Percentiles rank a stretch among this genome's conserved stretches.
These are phyloP conservation scores for Penicillium verhagenii DNA, from an alignment of 495 filamentous ascomycete species.

Conservation along the genomic window DNA sequence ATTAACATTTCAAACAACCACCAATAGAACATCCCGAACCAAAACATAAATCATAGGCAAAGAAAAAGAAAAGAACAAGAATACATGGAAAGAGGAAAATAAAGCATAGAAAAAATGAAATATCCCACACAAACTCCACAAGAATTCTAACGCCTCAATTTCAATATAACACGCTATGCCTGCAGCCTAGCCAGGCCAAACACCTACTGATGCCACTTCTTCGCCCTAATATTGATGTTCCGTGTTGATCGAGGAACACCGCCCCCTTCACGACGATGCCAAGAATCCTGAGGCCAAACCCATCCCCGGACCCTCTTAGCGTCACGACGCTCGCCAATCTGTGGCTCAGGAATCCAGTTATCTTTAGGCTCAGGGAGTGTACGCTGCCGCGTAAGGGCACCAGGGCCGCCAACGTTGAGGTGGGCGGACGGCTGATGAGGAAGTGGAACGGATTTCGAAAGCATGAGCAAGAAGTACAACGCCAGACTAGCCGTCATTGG, in stretches of 20 bases:
- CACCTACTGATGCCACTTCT: slow-evolving; percentile 40
- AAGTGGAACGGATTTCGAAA: slow-evolving; percentile 71
- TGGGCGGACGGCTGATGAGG: slow-evolving; percentile 66
- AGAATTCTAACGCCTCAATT: not conserved
- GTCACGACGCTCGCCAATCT: slow-evolving; percentile 77
- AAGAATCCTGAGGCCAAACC: slow-evolving; percentile 76
- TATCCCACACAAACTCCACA: not conserved
- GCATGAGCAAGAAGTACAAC: slow-evolving; percentile 78
- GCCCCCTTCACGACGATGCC: slow-evolving; percentile 54
- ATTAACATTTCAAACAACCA: slow-evolving; percentile 17
- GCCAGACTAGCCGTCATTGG: slow-evolving; percentile 70
- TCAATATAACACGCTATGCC: no score
- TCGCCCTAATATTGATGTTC: slow-evolving; percentile 21
- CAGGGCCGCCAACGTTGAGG: slow-evolving; percentile 78
- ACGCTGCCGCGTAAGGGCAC: slow-evolving; percentile 70
- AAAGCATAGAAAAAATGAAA: not conserved
- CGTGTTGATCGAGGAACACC: slow-evolving; percentile 25
- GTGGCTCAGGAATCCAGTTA: slow-evolving; percentile 83
- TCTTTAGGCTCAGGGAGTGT: slow-evolving; percentile 64
- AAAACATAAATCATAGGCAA: slow-evolving; percentile 3
- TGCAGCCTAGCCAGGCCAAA: not conserved
- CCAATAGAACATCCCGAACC: slow-evolving; percentile 2
- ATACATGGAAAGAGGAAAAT: slow-evolving; percentile 4
- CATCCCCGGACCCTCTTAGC: slow-evolving; percentile 81
- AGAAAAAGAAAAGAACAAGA: not conserved